Conservation (phyloP, 257 asterid species). For the Fraxinus pennsylvanica region DNA sequence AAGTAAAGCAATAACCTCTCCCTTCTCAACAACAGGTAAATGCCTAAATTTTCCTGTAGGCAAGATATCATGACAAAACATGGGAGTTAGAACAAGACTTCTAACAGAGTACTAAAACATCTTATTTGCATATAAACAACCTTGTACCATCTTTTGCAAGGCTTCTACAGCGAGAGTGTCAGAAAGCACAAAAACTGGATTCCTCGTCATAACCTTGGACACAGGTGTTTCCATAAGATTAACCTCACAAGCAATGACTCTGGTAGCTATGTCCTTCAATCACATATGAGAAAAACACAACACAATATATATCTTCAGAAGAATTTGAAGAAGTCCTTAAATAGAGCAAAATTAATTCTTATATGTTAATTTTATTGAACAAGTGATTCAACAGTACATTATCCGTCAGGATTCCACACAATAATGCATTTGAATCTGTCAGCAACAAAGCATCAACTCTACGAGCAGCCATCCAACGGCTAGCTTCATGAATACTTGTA, state of each 20-base stretch:
- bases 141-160: constrained; percentile 98
- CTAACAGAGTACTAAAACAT: background rate
- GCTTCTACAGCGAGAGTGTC: constrained; percentile 99
- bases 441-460: constrained; percentile 88
- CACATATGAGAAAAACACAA: constrained; percentile 17
- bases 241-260: constrained; percentile 82
- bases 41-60: constrained; percentile 91
- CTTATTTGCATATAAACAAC: constrained; percentile 36
- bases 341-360: background rate
- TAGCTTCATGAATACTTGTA: constrained; percentile 80
- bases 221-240: constrained; percentile 83
- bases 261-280: constrained; percentile 76
- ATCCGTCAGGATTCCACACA: constrained; percentile 95
- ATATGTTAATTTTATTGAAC: constrained; percentile 6
- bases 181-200: constrained; percentile 92
- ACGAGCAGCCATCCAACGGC: constrained; percentile 89
- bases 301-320: constrained; percentile 3
- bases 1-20: constrained; percentile 93
- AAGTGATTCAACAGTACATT: constrained; percentile 51
- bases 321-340: background rate
- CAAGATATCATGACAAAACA: constrained; percentile 18
- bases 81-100: constrained; percentile 15
- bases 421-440: constrained; percentile 90
- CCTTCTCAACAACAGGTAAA: constrained; percentile 93
- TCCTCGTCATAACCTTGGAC: constrained; percentile 95